Evolutionary conservation across 345 rosid species (phyloP).

Genomic region (Cardamine chenopodiifolia): DNA sequence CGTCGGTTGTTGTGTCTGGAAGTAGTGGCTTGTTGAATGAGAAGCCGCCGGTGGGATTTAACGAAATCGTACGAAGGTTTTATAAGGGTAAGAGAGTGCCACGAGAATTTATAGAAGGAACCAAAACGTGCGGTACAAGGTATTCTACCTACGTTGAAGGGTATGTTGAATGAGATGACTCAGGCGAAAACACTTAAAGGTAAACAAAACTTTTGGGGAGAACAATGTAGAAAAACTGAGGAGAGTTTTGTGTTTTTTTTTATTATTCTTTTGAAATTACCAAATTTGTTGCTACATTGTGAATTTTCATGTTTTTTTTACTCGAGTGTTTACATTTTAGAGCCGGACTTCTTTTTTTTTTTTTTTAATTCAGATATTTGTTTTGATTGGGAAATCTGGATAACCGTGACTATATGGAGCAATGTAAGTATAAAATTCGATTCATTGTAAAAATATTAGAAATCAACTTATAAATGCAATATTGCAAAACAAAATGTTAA

Average conservation of each 20-base stretch:
- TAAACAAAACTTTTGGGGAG: accelerated
- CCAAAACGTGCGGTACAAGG: neutral
- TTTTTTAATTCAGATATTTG: neutral
- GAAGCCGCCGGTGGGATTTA: neutral
- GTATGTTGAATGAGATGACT: neutral
- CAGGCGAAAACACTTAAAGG: neutral
- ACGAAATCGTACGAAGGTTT: neutral
- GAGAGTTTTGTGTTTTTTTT: neutral
- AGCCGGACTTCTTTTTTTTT: neutral
- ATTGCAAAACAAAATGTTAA: too few species aligned
- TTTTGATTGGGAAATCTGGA: neutral
- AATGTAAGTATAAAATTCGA: too few species aligned
- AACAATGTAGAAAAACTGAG: neutral
- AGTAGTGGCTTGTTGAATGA: neutral
- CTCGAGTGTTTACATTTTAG: neutral
- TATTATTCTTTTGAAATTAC: neutral
- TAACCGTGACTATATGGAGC: neutral
- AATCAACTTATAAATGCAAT: neutral
- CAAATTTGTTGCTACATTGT: neutral
- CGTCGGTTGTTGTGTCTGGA: neutral
- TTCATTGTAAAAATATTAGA: too few species aligned
- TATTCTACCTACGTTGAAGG: neutral
- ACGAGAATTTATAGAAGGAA: neutral
- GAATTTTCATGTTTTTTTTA: neutral
- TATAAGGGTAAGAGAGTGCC: neutral